Evolutionary conservation across 2,329 filamentous ascomycete genomes (phyloP).

Genomic region (Plenodomus tracheiphilus): DNA sequence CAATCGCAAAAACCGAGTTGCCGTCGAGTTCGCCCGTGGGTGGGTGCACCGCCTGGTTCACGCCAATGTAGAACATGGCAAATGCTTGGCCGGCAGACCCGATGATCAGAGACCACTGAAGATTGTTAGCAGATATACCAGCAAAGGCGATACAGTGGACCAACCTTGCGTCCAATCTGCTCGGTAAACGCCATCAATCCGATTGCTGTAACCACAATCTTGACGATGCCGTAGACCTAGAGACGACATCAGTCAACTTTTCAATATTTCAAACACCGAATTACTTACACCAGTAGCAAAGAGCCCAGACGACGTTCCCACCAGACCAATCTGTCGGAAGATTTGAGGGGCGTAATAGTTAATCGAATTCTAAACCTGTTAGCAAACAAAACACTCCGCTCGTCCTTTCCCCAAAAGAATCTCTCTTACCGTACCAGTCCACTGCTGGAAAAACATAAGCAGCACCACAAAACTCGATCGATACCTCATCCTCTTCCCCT

Average conservation of each 20-base stretch:
- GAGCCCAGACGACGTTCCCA: conserved; percentile 44
- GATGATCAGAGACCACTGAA: conserved; percentile 46
- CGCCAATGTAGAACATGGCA: conserved; percentile 45
- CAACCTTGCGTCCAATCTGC: conserved; percentile 47
- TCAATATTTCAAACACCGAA: not conserved
- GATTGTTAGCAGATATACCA: not conserved
- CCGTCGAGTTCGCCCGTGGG: conserved; percentile 39
- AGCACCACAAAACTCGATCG: conserved; percentile 48
- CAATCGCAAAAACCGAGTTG: conserved; percentile 51
- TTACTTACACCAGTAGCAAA: conserved; percentile 47
- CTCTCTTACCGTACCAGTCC: conserved; percentile 33
- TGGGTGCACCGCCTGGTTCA: conserved; percentile 43
- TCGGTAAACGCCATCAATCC: conserved; percentile 52
- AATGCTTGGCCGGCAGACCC: conserved; percentile 50
- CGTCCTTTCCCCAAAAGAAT: no score
- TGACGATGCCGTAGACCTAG: conserved; percentile 51
- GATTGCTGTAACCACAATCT: conserved; percentile 49
- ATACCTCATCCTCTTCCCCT: conserved; percentile 46
- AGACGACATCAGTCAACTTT: conserved; percentile 2
- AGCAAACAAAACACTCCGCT: not conserved
- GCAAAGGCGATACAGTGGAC: not conserved
- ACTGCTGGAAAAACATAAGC: conserved; percentile 51
- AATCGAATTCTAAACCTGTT: conserved; percentile 24
- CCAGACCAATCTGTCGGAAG: conserved; percentile 48
- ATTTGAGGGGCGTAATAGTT: conserved; percentile 52